Evolutionary conservation across 176 grass and related monocot genomes (phyloP), one percentile per base, ranked within the genome.

Genomic region (Aegilops tauschii): DNA sequence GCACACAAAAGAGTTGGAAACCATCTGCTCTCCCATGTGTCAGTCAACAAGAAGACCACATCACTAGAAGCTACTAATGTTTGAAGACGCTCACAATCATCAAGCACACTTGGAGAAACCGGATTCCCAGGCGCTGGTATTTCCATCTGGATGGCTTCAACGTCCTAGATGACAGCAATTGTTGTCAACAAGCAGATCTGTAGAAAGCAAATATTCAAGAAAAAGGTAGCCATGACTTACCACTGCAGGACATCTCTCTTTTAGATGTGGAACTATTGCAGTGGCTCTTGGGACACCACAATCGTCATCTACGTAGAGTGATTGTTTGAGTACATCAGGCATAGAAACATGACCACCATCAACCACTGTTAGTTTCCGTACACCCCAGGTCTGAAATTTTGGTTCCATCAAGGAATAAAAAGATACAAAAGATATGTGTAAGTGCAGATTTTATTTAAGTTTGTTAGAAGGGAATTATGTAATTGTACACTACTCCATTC

Each of bases 21-120:
- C 96, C 96, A 98, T 79, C 85, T 92, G 70, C 96, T 92, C 88
- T 98, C 96, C 91, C 86, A 83, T 21, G 92, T 95, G 69, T 95
- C 93, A 61, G 92, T 95, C 83, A 98, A 90, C 84, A 98, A 92
- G 79, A 98, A 98, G 50, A 92, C 84, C 27, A 80, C 92, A 56
- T 98, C 90, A 91, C 89, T 94, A 5, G 91, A 82, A 84, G 89
- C 88, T 50, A 98, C 91, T 83, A 98, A 92, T 78, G 85, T 34
- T 82, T 86, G 79, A 52, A 98, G 90, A 64, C 10, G 88, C 56
- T 90, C 87, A 75, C 90, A 95, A 47, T 91, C 91, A 78, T 98
- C 93, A 91, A 89, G 86, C 45, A 95, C 75, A 76, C 58, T 83
- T 61, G 80, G 29, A 77, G 90, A 92, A 54, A 92, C 59, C 50